A percentile compares a stretch with the other conserved stretches of the same genome.
These are phyloP conservation scores for Termitomyces sp. DNA, from an alignment of 768 basidiomycete species.

Conservation along the genomic window DNA sequence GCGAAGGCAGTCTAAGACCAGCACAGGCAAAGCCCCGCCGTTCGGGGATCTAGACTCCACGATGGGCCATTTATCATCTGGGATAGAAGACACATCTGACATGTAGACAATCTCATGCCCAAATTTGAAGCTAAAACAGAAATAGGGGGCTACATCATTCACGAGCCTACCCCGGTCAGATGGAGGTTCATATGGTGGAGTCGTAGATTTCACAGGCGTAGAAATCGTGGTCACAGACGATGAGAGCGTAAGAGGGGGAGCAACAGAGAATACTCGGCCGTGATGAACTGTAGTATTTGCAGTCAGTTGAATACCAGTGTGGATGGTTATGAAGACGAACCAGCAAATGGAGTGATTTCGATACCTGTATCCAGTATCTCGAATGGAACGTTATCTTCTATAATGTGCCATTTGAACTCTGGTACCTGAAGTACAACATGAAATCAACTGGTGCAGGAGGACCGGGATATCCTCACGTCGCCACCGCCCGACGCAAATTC, in stretches of 20 bases:
- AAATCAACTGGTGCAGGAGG: not conserved
- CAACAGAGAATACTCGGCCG: conserved; percentile 53
- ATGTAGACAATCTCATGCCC: conserved; percentile 68
- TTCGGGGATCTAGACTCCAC: conserved; percentile 23
- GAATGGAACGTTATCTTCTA: conserved; percentile 63
- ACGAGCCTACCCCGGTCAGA: conserved; percentile 4
- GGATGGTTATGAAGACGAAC: conserved; percentile 26
- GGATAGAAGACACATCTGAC: conserved; percentile 79
- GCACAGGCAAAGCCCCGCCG: conserved; percentile 36
- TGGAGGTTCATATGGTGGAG: conserved; percentile 18
- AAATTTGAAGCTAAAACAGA: conserved; percentile 66
- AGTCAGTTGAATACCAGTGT: conserved; percentile 4
- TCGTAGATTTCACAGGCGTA: conserved; percentile 26
- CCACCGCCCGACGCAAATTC: conserved; percentile 78
- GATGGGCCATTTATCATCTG: conserved; percentile 61
- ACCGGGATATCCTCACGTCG: conserved; percentile 40
- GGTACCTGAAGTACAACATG: conserved; percentile 54
- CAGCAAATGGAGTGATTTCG: conserved; percentile 57
- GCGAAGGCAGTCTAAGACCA: conserved; percentile 75
- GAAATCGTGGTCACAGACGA: conserved; percentile 30
- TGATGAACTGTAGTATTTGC: conserved; percentile 51
- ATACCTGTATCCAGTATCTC: conserved; percentile 63
- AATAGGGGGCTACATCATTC: conserved; percentile 42
- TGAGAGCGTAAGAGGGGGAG: conserved; percentile 28
- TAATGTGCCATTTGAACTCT: conserved; percentile 77